Base-by-base conservation (phyloP, 495 filamentous ascomycete species). In the Neurospora africana region DNA sequence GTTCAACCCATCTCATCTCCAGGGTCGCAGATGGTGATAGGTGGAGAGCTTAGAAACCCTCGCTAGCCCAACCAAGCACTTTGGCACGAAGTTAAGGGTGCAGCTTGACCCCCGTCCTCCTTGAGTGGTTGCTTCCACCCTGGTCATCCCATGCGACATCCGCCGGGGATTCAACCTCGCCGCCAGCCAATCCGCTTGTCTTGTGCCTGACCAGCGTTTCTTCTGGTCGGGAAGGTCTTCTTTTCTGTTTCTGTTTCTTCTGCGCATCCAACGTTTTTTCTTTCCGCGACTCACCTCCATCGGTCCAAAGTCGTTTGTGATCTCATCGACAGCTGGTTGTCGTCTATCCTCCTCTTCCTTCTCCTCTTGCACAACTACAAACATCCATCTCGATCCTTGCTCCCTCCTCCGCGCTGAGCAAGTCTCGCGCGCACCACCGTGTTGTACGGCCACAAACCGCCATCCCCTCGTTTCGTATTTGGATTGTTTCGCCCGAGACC, bases 131-230 rank as follows among this genome's bases (percentile, higher is more conserved):
- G 75, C 68, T 65, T 69, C 44, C 9, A 69, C 69, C 75, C 73
- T 70, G 69, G 70, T 69, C 68, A 70, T 72, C 23, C 23, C 70
- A 70, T 43, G 30, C 23, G 30, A 40, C 69, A 70, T 69, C 58
- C 23, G 53, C 73, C 71, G 40, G 30, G 73, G n/a, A 70, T 70
- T 71, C 38, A 37, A 69, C 36, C 73, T 61, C 53, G 53, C 53
- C 13, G 70, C 27, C 75, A 75, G 71, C 75, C 75, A 76, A 76
- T 76, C 75, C 53, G 53, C 53, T 61, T 61, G 23, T 76, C 75
- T 53, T 27, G 68, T 72, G 65, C 35, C 53, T 70, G 68, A 19
- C 68, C 70, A 69, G 38, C 35, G 72, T 73, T 69, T 70, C 72
- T 37, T 69, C 61, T 73, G 69, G 69, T 71, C 72, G 39, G 72